Evolutionary conservation across 1,284 basidiomycete genomes (phyloP).

Genomic region (Naganishia sp.): DNA sequence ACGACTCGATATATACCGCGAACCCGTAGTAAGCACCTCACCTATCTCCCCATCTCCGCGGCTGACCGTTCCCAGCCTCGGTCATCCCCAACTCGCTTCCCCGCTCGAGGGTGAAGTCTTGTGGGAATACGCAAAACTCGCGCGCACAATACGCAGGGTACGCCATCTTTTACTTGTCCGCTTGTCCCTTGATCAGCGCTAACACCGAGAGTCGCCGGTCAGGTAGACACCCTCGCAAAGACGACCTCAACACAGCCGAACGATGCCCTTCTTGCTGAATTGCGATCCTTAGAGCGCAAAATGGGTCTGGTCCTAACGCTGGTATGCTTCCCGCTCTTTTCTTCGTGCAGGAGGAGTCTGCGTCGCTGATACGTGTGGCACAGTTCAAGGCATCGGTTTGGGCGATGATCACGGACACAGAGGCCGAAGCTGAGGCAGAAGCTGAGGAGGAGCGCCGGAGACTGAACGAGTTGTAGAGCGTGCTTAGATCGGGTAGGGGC

Average conservation of each 20-base stretch:
- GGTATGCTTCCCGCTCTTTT: slow-evolving; percentile 57
- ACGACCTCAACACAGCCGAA: slow-evolving; percentile 65
- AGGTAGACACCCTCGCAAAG: slow-evolving; percentile 53
- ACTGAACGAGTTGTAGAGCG: too few species aligned
- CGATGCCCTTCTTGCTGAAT: slow-evolving; percentile 69
- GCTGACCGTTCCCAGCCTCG: slow-evolving; percentile 39
- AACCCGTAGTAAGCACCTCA: slow-evolving; percentile 26
- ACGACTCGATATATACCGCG: slow-evolving; percentile 26
- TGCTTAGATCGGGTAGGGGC: too few species aligned
- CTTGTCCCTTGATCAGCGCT: not conserved
- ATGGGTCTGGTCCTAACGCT: slow-evolving; percentile 90
- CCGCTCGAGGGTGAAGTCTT: slow-evolving; percentile 68
- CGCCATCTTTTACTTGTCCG: slow-evolving; percentile 37
- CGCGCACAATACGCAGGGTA: slow-evolving; percentile 69
- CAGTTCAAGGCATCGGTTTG: slow-evolving; percentile 95
- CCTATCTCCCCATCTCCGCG: not conserved
- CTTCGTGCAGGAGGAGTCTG: slow-evolving; percentile 22
- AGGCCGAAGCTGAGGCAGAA: slow-evolving; percentile 57
- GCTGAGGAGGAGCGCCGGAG: too few species aligned
- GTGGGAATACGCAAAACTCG: slow-evolving; percentile 76
- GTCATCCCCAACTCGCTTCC: slow-evolving; percentile 61
- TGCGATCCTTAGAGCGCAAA: slow-evolving; percentile 85
- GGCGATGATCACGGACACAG: slow-evolving; percentile 86
- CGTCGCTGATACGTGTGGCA: slow-evolving; percentile 26
- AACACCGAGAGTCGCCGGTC: not conserved